Evolutionary conservation across 1,139 yeast genomes (phyloP), one percentile per base, ranked within the genome.

Genomic region (Geotrichum klebahnii): DNA sequence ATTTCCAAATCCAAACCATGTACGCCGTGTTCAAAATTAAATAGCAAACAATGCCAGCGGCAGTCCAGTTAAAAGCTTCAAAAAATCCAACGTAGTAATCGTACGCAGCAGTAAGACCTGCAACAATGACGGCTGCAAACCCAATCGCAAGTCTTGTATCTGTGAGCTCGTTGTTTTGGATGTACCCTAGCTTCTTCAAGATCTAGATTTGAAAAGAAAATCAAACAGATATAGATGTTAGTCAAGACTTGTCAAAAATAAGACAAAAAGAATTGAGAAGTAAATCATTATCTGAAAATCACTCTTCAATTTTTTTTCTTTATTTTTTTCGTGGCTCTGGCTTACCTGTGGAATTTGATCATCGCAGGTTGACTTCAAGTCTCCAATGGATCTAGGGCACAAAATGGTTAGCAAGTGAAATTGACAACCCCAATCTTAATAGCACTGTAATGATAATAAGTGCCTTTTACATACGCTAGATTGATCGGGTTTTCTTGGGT

Each of bases 81-180:
- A 64, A 61, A 57, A 75, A 75, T 55, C 80, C 71, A 53, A 72
- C 71, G 56, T 79, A 78, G 67, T 84, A 84, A 65, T 90, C 97
- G 39, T 80, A 65, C 52, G 74, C 73, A 62, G 78, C 88, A 52
- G 88, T 77, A 4, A 71, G 65, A 1, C 77, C 96, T 1, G 95
- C 86, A 16, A 82, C 69, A 1, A 72, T 68, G 8, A 85, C 90
- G 2, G 88, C 79, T 10, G 74, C 57, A 59, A 80, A 82, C 0
- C 96, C 96, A 40, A 89, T 66, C 0, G 75, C 81, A 43, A 90
- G 72, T 59, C 84, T 82, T 24, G 76, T 67, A 62, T 89, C 95
- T 44, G 72, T 72, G 33, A 81, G 64, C 12, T 61, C 61, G 62
- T 80, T 82, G 19, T 80, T 72, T 64, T 87, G 87, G 14, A 67